Evolutionary conservation across 2,329 filamentous ascomycete species (phyloP), one percentile per base, ranked within the genome.

Genomic region (Ceratocystiopsis minuta): DNA sequence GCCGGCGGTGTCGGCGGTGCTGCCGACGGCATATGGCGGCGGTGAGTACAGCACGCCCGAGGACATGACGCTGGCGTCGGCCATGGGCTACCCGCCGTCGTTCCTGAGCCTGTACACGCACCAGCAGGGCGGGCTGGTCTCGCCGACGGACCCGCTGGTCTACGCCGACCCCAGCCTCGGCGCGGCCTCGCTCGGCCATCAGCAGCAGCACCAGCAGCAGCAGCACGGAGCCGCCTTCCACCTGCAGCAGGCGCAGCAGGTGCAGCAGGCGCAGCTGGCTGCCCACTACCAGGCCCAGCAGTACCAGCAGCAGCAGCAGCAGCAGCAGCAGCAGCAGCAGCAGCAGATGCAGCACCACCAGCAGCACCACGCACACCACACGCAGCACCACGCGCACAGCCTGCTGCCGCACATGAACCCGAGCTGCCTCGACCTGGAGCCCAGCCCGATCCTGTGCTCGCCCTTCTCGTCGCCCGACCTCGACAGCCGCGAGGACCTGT

Each of bases 401-500:
- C 20, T 20, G 20, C 20, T 20, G 20, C 20, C 20, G 20, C 69
- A 74, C 48, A 66, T 75, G 54, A 65, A 72, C 52, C 70, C 71
- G 40, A 59, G 45, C 14, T 51, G 49, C 42, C 55, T 72, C 51
- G 66, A 67, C 51, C 67, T 67, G 55, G 68, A 72, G 48, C 54
- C 64, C 37, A 62, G 59, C 48, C 52, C 71, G 44, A 54, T 61
- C 39, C 64, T 63, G 46, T 60, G 67, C 53, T 67, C 66, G 45
- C 63, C 61, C 46, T 66, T 65, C 40, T 72, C 68, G 17, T 48
- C 48, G 1, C 41, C 65, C 63, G 43, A 63, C 63, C 38, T 70
- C 12, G 28, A 10, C 65, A 45, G 68, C 65, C 34, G 62, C 42
- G 68, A 72, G 48, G 68, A 71, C 46, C 49, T 61, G 33, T 72